A percentile compares a stretch with the other conserved stretches of the same genome.
Evolutionary conservation across 768 basidiomycete species (phyloP).

Genomic region (Phylloporus rhodoxanthus): DNA sequence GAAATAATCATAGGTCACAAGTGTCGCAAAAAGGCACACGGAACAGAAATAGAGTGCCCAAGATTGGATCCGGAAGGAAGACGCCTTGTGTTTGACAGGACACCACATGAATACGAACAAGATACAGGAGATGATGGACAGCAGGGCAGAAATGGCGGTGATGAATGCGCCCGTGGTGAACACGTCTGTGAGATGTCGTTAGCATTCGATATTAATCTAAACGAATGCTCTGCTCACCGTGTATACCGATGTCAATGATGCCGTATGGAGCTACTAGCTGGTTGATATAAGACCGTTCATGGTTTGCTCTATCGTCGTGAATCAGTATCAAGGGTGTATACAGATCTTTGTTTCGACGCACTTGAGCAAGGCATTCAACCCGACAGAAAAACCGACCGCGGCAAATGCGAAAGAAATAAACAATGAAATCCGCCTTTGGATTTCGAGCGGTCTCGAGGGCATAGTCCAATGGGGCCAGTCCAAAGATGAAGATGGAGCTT

Average conservation of each 20-base stretch:
- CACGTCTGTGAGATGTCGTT: conserved; percentile 30
- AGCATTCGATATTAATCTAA: not conserved
- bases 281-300: conserved; percentile 10
- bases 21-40: conserved; percentile 43
- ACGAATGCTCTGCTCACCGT: conserved; percentile 6
- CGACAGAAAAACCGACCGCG: conserved; percentile 15
- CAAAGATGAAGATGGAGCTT: not conserved
- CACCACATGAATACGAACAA: conserved; percentile 22
- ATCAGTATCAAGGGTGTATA: not conserved
- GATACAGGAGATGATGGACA: conserved; percentile 28
- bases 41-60: conserved; percentile 38
- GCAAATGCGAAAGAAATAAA: conserved; percentile 30
- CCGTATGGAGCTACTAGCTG: conserved; percentile 4
- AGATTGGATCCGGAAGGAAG: conserved; percentile 30
- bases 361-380: conserved; percentile 21
- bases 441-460: conserved; percentile 1
- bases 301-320: conserved; percentile 8
- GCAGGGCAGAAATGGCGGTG: conserved; percentile 32
- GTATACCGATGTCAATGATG: conserved; percentile 5
- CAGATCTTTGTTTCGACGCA: not conserved
- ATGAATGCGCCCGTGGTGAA: conserved; percentile 35
- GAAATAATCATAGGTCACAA: conserved; percentile 44
- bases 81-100: not conserved
- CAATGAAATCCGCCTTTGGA: conserved; percentile 19
- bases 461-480: not conserved